Evolutionary conservation across 495 filamentous ascomycete species (phyloP), one percentile per base, ranked within the genome.

Genomic region (Polyplosphaeria fusca): DNA sequence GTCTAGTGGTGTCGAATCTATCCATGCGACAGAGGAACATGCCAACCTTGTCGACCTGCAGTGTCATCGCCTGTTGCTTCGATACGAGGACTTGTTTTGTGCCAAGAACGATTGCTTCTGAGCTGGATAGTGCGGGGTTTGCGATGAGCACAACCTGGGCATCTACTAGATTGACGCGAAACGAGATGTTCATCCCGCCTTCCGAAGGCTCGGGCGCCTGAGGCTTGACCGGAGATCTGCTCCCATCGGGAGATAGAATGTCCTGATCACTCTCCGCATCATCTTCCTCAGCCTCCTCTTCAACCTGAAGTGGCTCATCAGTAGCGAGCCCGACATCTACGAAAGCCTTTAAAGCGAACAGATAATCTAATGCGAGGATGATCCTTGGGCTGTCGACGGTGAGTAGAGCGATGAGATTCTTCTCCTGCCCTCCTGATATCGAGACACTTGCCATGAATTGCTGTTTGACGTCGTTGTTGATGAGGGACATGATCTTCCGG

Each of bases 21-120:
- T 98, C 93, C 94, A 98, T 97, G 24, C 93, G 88, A 68, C 93
- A 98, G 30, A 98, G 75, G 71, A 96, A 98, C 91, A 98, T 97
- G 52, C 93, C 94, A 41, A 96, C 84, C 65, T 96, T 83, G 30
- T 87, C 87, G 7, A 97, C 80, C 65, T 97, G 94, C 52, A 98
- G 76, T 9, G 94, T 96, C 45, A 91, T 79, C 20, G 92, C 89
- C 74, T 97, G 89, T 70, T 98, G 93, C 65, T 93, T 88, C 13
- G 93, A 93, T 11, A 97, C 76, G 5, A 97, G 77, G 4, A 96
- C 82, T 67, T 98, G 89, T 69, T 97, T 96, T 7, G 89, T 95
- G 16, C 91, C 86, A 16, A 98, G 79, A 9, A 97, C 94, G 62
- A 98, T 95, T 5, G 93, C 93, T 67, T 98, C 93, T 0, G 94